Evolutionary conservation across 192 early-diverging fungal species (phyloP), one percentile per base, ranked within the genome.

Genomic region (Coemansia sp.): DNA sequence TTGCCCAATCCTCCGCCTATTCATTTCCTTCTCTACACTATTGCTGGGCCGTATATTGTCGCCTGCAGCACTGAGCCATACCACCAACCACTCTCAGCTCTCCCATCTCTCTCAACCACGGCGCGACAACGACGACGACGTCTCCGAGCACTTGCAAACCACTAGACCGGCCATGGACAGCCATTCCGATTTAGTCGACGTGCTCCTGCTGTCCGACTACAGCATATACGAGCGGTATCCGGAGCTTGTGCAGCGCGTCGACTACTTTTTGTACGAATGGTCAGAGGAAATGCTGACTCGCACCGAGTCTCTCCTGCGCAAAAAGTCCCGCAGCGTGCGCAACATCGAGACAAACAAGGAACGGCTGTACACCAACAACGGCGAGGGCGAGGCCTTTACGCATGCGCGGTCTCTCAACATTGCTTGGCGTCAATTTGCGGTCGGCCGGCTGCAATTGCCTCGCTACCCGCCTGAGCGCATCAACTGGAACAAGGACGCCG

Each of bases 401-500:
- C 74, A 83, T 40, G 67, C 62, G 56, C 68, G 80, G 36, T 83
- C 74, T 25, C 41, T 67, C 29, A 83, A 83, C 54, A 68, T 83
- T 43, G 74, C 69, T 14, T 83, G 80, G 80, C 70, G 80, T 2
- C 80, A 83, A 68, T 83, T 71, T 60, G 70, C 74, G 8, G 71
- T 83, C 11, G 47, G 59, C 45, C 64, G 71, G 12, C 65, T 76
- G 65, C 71, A 74, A 68, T 68, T 77, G 42, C 74, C 74, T 20
- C 59, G 51, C 41, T 83, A 77, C 41, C 80, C 80, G 38, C 80
- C 80, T 2, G 80, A 83, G 58, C 63, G 66, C 47, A 83, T 83
- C 60, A 83, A 83, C 72, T 83, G 80, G 80, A 83, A 83, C 68
- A 77, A 77, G 43, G 80, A 83, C 66, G 80, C 80, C 0, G 80